phyloP scores from a whole-genome alignment of 2,329 filamentous ascomycete species.

The Clarireedia paspali region DNA sequence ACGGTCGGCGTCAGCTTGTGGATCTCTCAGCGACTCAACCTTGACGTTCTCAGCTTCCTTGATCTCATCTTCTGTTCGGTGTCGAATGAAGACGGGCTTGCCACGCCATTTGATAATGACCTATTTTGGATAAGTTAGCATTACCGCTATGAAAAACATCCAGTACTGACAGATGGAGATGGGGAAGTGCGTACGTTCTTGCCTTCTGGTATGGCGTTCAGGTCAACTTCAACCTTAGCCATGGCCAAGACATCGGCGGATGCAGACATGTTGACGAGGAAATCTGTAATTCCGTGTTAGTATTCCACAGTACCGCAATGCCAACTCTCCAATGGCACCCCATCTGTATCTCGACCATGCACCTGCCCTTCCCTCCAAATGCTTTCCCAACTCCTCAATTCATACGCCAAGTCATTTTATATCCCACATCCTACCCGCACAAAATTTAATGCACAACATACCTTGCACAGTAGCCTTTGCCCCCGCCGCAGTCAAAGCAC shows the following conservation, averaged over 20 bases:
- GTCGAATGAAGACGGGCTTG: constrained; percentile 99
- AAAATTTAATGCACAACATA: constrained; percentile 41
- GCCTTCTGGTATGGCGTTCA: constrained; percentile 88
- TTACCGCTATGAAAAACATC: background rate
- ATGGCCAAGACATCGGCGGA: constrained; percentile 97
- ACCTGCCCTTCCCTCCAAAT: background rate
- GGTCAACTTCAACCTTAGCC: constrained; percentile 98
- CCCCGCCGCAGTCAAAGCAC: constrained; percentile 82
- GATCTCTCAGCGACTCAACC: constrained; percentile 78
- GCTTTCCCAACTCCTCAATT: constrained; percentile 1
- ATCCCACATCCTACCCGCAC: background rate
- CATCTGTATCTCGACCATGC: background rate
- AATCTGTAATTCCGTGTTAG: constrained; percentile 55
- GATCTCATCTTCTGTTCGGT: constrained; percentile 91
- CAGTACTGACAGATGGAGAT: background rate
- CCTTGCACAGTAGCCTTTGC: constrained; percentile 98
- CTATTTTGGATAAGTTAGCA: constrained; percentile 34
- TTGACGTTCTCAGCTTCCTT: constrained; percentile 87
- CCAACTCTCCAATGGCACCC: constrained; percentile 15
- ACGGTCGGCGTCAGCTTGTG: constrained; percentile 82
- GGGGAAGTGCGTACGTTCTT: constrained; percentile 80
- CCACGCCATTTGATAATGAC: constrained; percentile 99
- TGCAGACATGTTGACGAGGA: constrained; percentile 99
- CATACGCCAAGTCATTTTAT: background rate
- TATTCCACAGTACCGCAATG: constrained; percentile 1